Percentiles rank a stretch among this genome's conserved stretches.
These are phyloP conservation scores for Marasmius oreades DNA, from an alignment of 1,284 basidiomycete species.

Conservation along the genomic window DNA sequence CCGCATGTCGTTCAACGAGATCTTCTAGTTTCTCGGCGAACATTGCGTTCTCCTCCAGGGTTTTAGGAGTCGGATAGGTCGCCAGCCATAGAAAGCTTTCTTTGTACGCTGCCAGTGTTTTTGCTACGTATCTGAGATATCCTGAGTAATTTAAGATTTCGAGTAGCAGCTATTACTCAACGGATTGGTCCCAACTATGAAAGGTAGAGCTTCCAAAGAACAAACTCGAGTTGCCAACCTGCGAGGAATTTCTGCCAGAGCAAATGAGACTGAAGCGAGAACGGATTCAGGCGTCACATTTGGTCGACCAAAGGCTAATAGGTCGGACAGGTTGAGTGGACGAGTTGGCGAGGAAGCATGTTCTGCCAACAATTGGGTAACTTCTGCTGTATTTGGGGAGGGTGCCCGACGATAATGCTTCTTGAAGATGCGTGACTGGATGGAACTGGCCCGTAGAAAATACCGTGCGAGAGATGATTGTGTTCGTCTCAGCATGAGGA, in stretches of 20 bases:
- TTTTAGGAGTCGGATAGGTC: constrained; percentile 62
- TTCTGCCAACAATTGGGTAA: constrained; percentile 45
- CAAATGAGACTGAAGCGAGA: constrained; percentile 65
- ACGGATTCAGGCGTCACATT: constrained; percentile 60
- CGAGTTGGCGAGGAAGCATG: constrained; percentile 55
- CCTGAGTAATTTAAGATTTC: background rate
- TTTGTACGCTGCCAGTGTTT: constrained; percentile 70
- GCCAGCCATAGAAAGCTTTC: constrained; percentile 74
- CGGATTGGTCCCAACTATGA: constrained; percentile 89
- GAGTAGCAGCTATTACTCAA: constrained; percentile 31
- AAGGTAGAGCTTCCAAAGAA: constrained; percentile 70
- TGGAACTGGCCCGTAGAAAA: background rate
- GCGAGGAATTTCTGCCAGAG: constrained; percentile 69
- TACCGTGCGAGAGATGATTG: background rate
- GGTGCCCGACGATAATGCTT: constrained; percentile 27
- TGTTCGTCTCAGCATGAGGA: too few species aligned
- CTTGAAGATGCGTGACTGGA: background rate
- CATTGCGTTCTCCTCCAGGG: constrained; percentile 64
- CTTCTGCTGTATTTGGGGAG: constrained; percentile 33
- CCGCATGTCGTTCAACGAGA: constrained; percentile 75
- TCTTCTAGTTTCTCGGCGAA: constrained; percentile 69
- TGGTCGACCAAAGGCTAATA: constrained; percentile 72
- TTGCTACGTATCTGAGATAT: constrained; percentile 45
- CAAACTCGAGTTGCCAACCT: constrained; percentile 69
- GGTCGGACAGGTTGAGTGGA: constrained; percentile 63